These are phyloP conservation scores for Adansonia madagascariensis DNA, from an alignment of 441 rosid species.

Conservation along the genomic window DNA sequence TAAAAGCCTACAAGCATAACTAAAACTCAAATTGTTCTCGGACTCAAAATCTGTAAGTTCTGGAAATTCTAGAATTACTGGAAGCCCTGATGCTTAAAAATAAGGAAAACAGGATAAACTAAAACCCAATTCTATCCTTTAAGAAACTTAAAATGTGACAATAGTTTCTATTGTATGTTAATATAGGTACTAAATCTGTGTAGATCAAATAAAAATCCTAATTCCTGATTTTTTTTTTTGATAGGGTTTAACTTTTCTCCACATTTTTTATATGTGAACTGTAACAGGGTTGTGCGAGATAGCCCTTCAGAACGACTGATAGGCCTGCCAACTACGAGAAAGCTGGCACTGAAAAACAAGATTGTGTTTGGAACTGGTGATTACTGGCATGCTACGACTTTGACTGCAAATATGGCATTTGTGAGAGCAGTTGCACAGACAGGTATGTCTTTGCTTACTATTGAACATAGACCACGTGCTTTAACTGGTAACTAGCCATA, in stretches of 20 bases:
- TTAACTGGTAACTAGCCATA: slow-evolving; percentile 69
- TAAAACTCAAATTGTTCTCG: background rate
- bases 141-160: background rate
- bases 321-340: slow-evolving; percentile 83
- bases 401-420: slow-evolving; percentile 91
- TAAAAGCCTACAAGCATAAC: background rate
- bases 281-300: slow-evolving; percentile 71
- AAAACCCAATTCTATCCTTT: background rate
- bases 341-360: slow-evolving; percentile 82
- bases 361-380: slow-evolving; percentile 88
- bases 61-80: background rate
- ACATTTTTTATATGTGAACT: slow-evolving; percentile 23
- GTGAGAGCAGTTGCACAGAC: slow-evolving; percentile 91
- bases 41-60: background rate
- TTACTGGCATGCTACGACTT: slow-evolving; percentile 72
- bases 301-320: slow-evolving; percentile 73
- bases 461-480: slow-evolving; percentile 83
- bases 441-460: slow-evolving; percentile 77
- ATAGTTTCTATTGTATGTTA: background rate
- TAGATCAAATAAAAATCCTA: background rate
- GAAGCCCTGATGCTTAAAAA: background rate
- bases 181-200: slow-evolving; percentile 1
- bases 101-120: background rate
- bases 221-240: background rate
- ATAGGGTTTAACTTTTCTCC: background rate